Percentiles rank a stretch among this genome's conserved stretches.
Evolutionary conservation across 441 rosid genomes (phyloP).

Genomic region (Oxalis stricta): DNA sequence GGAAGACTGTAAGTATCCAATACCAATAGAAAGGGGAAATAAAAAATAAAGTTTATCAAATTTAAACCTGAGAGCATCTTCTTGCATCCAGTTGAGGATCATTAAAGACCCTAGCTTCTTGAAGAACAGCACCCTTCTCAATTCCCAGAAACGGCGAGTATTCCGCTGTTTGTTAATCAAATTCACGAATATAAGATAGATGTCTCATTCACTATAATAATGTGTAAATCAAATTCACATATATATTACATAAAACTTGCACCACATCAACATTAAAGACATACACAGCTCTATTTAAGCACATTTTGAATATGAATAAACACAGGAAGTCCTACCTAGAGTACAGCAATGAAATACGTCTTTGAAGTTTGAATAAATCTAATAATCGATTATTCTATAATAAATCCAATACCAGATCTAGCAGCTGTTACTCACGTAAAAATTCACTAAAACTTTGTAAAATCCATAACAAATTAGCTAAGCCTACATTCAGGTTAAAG

Average conservation of each 20-base stretch:
- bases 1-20: constrained; percentile 9
- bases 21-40: constrained; percentile 1
- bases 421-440: neutral
- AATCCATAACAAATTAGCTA: too few relatives aligned
- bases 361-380: too few relatives aligned
- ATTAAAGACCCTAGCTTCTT: constrained; percentile 94
- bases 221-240: constrained; percentile 10
- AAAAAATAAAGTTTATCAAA: neutral
- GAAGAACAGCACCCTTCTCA: constrained; percentile 98
- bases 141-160: constrained; percentile 95
- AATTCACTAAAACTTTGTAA: too few relatives aligned
- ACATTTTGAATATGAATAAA: too few relatives aligned
- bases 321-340: too few relatives aligned
- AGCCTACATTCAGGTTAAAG: too few relatives aligned
- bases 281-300: too few relatives aligned
- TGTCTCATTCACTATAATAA: too few relatives aligned
- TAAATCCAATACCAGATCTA: neutral
- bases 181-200: constrained; percentile 10
- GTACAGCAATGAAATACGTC: too few relatives aligned
- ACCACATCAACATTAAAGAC: neutral
- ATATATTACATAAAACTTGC: constrained; percentile 1
- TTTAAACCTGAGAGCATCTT: constrained; percentile 91
- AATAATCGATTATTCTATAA: too few relatives aligned
- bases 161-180: constrained; percentile 40
- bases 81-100: constrained; percentile 96